Evolutionary conservation across 805 yeast genomes (phyloP), one percentile per base, ranked within the genome.

Genomic region (Candida railenensis): DNA sequence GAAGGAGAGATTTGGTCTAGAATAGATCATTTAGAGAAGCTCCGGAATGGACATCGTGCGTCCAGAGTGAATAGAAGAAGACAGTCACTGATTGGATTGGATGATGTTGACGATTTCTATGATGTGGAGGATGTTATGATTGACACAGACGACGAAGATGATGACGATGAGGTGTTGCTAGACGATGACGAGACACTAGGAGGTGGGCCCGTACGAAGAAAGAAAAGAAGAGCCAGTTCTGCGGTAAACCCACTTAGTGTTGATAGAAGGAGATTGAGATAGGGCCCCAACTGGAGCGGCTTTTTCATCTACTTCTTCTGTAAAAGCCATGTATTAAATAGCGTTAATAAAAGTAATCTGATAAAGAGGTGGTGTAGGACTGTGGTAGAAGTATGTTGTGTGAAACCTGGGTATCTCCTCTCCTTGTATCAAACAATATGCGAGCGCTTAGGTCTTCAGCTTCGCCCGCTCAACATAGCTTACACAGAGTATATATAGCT

Each of bases 1-100:
- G 90, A 86, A 59, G 73, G 73, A n/a, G 94, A 88, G 54, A 89
- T 89, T 37, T 74, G 79, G 72, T 64, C 76, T 34, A 73, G 94
- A 50, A 78, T 86, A 19, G 78, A 73, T 42, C 65, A 73, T 43
- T 59, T 82, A 34, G 73, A 66, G 48, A 67, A 63, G 46, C 55
- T 68, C 15, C 52, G 69, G 39, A 68, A 66, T 47, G 73, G 73
- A 2, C 62, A 57, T 43, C 51, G 64, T 18, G 50, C 59, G 4
- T 58, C 66, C 4, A 48, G 60, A 47, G 64, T 60, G 39, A 58
- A 54, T 37, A 59, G 68, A 47, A 61, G 70, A 50, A 53, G 74
- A 45, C 72, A 67, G 51, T 62, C 69, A 19, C 66, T 70, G 43
- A 62, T 72, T 40, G 76, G 76, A 3, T 60, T 72, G 39, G 76